Base-by-base conservation (phyloP, 2,329 filamentous ascomycete genomes). In the Fusarium devonianum region DNA sequence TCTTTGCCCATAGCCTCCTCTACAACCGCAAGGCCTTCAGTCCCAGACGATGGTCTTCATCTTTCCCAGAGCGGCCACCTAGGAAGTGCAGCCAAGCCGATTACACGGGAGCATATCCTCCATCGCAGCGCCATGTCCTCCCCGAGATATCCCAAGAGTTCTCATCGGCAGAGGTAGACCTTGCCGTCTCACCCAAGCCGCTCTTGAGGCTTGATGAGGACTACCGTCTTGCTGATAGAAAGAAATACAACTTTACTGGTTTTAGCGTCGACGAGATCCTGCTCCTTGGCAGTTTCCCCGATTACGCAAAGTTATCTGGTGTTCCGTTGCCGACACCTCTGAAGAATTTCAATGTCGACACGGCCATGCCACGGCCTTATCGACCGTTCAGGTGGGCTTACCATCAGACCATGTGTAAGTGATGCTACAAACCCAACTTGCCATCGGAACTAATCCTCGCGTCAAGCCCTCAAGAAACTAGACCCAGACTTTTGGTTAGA, bases 401-500 rank as follows among this genome's bases (percentile, higher is more conserved):
- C 66, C 89, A 94, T 67, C 91, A 96, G 67, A 95, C 90, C 0
- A 95, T 96, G 91, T 89, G 90, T 93, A 81, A 39, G 63, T 53
- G 5, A 3, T 7, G 14, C 11, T 13, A 13, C 2, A 12, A n/a
- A 3, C 12, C 6, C 8, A 22, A 1, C 2, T 12, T 16, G 2
- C 1, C 3, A 22, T 2, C 1, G 16, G 9, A 2, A 62, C 86
- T 78, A 34, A 26, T 12, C 4, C 2, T 1, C 0, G 2, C 3
- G 1, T 18, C 3, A 51, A 94, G 89, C 90, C 2, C 75, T 93
- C 7, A 86, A 82, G 32, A 95, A 90, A 61, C 74, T 94, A 69
- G 89, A 96, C 54, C 75, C 85, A 0, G 86, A 95, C 67, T 96
- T 87, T 83, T 96, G 91, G 91, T 76, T 96, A n/a, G 91, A 96